A percentile compares a stretch with the other conserved stretches of the same genome.
phyloP scores from a whole-genome alignment of 192 early-diverging fungal species.

The Hyaloraphidium curvatum region DNA sequence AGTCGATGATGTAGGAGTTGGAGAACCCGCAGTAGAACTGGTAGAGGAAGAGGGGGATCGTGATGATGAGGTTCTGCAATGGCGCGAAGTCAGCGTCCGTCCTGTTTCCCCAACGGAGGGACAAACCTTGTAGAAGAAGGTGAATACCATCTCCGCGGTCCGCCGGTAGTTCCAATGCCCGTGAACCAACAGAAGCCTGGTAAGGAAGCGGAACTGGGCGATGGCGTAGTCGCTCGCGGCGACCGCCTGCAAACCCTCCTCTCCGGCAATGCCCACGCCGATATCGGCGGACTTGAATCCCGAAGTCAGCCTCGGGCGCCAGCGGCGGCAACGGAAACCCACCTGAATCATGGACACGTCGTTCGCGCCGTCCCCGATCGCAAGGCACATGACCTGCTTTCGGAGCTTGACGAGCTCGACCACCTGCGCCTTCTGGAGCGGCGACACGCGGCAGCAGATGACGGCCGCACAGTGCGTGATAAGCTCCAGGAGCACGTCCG shows the following conservation, averaged over 20 bases:
- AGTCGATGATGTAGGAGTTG: constrained; percentile 52
- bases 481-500: constrained; percentile 39
- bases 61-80: no score
- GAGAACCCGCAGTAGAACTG: no score
- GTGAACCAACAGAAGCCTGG: constrained; percentile 70
- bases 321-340: no score
- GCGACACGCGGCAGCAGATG: constrained; percentile 86
- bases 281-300: constrained; percentile 66
- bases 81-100: no score
- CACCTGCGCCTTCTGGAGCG: constrained; percentile 87
- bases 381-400: constrained; percentile 67
- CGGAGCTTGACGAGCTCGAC: constrained; percentile 71
- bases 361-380: constrained; percentile 93
- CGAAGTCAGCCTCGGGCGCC: no score
- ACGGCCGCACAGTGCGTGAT: constrained; percentile 67
- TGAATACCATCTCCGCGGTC: constrained; percentile 66
- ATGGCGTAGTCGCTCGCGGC: constrained; percentile 88
- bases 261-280: constrained; percentile 82
- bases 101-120: no score
- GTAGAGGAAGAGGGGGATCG: no score
- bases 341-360: constrained; percentile 98
- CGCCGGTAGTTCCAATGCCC: constrained; percentile 74
- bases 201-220: constrained; percentile 71
- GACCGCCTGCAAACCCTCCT: constrained; percentile 85
- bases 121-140: constrained; percentile 95